phyloP scores from a whole-genome alignment of 1,284 basidiomycete species.

The Butyriboletus appendiculatus region DNA sequence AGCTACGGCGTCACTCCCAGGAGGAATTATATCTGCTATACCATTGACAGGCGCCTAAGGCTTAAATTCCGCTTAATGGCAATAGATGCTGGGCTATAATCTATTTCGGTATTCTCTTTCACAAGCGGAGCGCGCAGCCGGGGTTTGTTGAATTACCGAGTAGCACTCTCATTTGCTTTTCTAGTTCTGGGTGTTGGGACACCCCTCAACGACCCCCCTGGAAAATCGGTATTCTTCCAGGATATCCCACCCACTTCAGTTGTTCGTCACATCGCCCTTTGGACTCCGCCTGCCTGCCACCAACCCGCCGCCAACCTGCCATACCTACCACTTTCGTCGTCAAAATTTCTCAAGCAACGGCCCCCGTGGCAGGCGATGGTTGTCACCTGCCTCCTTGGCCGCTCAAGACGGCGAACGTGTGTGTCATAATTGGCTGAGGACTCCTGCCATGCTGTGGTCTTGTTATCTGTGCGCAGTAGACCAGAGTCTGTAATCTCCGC shows the following conservation, averaged over 20 bases:
- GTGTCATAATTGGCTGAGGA: constrained; percentile 4
- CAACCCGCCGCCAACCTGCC: neutral
- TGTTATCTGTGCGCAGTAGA: neutral
- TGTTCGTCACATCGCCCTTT: no score
- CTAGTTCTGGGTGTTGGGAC: no score
- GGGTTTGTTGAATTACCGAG: neutral
- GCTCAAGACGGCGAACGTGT: neutral
- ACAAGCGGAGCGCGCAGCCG: neutral
- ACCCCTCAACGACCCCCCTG: constrained; percentile 5
- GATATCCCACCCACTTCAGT: neutral
- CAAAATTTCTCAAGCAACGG: neutral
- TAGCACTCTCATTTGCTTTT: neutral
- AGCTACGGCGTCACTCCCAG: no score
- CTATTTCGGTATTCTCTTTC: neutral
- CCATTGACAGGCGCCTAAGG: no score
- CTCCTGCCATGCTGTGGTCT: neutral
- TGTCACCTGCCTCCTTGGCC: neutral
- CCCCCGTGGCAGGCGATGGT: neutral
- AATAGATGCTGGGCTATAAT: no score
- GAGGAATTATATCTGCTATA: no score
- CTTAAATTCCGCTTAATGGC: no score
- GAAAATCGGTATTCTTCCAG: neutral
- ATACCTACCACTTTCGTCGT: neutral
- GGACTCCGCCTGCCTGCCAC: neutral
- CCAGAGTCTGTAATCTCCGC: neutral